Base-by-base conservation (phyloP, 1,284 basidiomycete genomes). In the Trichosporon faecale region DNA sequence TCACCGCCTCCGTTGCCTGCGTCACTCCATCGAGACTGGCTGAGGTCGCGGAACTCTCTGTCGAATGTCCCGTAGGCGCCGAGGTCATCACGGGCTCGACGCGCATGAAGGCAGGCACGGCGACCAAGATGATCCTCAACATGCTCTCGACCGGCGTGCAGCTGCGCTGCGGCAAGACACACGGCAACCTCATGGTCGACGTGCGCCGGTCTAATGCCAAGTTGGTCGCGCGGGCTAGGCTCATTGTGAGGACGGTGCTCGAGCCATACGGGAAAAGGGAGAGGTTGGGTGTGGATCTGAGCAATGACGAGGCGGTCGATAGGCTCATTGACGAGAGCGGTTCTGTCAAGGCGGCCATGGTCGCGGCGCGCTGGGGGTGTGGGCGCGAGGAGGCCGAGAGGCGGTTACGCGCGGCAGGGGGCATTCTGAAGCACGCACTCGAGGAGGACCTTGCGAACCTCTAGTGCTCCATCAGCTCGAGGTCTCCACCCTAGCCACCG, bases 61-160 rank as follows among this genome's bases (percentile, higher is more conserved):
- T 75, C 64, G 74, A 75, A 64, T 75, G 74, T 27, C 68, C 69
- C 44, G 73, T 74, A 35, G 74, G 74, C 0, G 52, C 69, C 21
- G 74, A 75, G 67, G 74, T 72, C 23, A 73, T 75, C 14, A 74
- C 74, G 18, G 74, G 74, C 11, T 70, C 68, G 55, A 75, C 74
- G 23, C 37, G 74, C 60, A 72, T 75, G 71, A 75, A 75, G 71
- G 61, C 60, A 21, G 74, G 73, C 1, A 75, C 71, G 21, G 74
- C 74, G 37, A 66, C 68, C 25, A 75, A 75, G 69, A 72, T 75
- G 74, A 69, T 75, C 12, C 71, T 75, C 35, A 75, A 75, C 66
- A 75, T 74, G 74, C 66, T 75, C 35, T 70, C 68, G 9, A 72
- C 73, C 1, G 72, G 71, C 3, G 68, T 74, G 8, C 67, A 69